A percentile compares a stretch with the other conserved stretches of the same genome.
phyloP scores from a whole-genome alignment of 345 rosid genomes.

The Eucalyptus pauciflora region DNA sequence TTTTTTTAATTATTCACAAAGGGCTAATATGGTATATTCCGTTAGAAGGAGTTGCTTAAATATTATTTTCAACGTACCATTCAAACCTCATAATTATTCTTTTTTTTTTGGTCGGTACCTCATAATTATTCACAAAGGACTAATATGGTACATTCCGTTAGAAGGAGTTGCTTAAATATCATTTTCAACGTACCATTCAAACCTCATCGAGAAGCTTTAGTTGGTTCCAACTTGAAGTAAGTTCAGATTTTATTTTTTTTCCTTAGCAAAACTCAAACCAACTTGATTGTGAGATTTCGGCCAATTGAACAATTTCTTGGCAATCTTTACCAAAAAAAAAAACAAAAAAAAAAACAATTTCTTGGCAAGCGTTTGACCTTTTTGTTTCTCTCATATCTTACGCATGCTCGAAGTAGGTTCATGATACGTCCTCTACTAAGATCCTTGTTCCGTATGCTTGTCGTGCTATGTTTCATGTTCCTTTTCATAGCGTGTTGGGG shows the following conservation, averaged over 20 bases:
- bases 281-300: neutral
- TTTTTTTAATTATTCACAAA: neutral
- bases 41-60: neutral
- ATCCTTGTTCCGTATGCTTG: neutral
- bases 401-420: neutral
- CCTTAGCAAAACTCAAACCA: neutral
- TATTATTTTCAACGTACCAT: neutral
- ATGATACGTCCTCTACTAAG: neutral
- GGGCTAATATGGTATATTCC: neutral
- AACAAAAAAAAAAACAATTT: too few species aligned
- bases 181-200: neutral
- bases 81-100: neutral
- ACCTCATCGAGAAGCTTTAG: neutral
- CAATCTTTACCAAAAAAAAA: neutral
- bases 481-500: neutral
- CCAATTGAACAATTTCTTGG: neutral
- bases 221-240: neutral
- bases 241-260: neutral
- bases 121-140: neutral
- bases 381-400: neutral
- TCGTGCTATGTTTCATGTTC: neutral
- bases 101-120: neutral
- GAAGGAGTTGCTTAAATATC: neutral
- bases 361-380: neutral
- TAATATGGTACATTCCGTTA: neutral